Evolutionary conservation across 768 basidiomycete genomes (phyloP).

Genomic region (Punctularia strigosozonata): DNA sequence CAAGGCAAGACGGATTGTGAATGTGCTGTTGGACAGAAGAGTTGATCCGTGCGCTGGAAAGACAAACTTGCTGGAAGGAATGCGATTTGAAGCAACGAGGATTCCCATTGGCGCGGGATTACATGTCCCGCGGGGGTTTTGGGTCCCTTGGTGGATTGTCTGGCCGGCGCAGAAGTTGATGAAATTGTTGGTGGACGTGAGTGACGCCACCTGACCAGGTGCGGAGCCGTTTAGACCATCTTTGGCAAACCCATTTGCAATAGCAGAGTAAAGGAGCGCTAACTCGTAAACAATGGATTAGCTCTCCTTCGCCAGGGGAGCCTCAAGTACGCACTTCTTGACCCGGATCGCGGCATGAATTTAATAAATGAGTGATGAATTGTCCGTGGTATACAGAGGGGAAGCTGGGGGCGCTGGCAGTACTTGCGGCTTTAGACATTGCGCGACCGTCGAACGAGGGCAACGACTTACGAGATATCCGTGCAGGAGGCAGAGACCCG

Average conservation of each 20-base stretch:
- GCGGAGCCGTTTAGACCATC: conserved; percentile 35
- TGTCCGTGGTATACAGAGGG: too few relatives aligned
- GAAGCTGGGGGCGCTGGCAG: too few relatives aligned
- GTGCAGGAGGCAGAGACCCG: too few relatives aligned
- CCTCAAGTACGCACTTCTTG: too few relatives aligned
- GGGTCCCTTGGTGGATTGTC: conserved; percentile 34
- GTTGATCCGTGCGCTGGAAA: conserved; percentile 26
- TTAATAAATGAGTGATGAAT: too few relatives aligned
- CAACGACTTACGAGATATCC: too few relatives aligned
- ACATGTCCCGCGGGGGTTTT: conserved; percentile 27
- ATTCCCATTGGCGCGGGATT: conserved; percentile 41
- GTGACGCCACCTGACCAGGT: conserved; percentile 35
- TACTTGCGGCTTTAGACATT: too few relatives aligned
- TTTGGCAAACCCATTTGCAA: conserved; percentile 32
- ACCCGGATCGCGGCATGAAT: too few relatives aligned
- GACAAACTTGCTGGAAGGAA: conserved; percentile 37
- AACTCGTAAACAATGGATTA: too few relatives aligned
- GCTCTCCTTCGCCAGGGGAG: too few relatives aligned
- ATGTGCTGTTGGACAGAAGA: conserved; percentile 26
- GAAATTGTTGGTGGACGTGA: conserved; percentile 53
- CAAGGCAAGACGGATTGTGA: conserved; percentile 30
- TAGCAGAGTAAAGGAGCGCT: conserved; percentile 32
- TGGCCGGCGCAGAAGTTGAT: conserved; percentile 42
- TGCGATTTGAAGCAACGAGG: conserved; percentile 29
- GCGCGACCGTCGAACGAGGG: too few relatives aligned